phyloP scores from a whole-genome alignment of 1,139 yeast genomes.

The Kodamaea alishanica region DNA sequence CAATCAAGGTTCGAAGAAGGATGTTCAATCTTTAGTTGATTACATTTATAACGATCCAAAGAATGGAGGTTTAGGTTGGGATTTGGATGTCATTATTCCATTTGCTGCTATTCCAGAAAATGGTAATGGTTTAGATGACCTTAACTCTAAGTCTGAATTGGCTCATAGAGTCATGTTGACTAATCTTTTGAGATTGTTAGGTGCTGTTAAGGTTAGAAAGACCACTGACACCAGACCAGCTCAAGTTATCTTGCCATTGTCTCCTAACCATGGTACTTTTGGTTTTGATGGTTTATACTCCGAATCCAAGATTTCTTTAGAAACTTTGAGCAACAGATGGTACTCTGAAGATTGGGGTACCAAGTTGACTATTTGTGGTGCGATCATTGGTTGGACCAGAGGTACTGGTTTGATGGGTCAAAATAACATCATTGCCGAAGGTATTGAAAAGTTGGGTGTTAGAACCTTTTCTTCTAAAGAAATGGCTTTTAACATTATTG shows the following conservation, averaged over 20 bases:
- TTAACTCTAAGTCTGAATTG: constrained; percentile 92
- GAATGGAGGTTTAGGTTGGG: constrained; percentile 97
- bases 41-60: constrained; percentile 79
- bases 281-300: constrained; percentile 98
- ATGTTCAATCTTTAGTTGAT: constrained; percentile 79
- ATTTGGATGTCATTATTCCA: constrained; percentile 91
- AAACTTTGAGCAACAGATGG: constrained; percentile 98
- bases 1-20: constrained; percentile 96
- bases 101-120: constrained; percentile 99
- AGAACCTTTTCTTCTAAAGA: constrained; percentile 98
- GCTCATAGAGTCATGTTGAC: constrained; percentile 99
- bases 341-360: constrained; percentile 94
- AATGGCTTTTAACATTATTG: constrained; percentile 97
- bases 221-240: constrained; percentile 95
- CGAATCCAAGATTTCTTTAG: constrained; percentile 91
- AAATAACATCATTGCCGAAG: constrained; percentile 96
- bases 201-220: constrained; percentile 84
- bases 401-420: constrained; percentile 99
- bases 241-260: constrained; percentile 90
- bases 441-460: constrained; percentile 91
- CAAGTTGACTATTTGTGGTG: constrained; percentile 95
- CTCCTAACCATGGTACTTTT: constrained; percentile 98
- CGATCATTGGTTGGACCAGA: constrained; percentile 99
- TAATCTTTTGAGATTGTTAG: constrained; percentile 86
- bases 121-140: constrained; percentile 89